Evolutionary conservation across 495 filamentous ascomycete genomes (phyloP).

Genomic region (Penicillium soppii): DNA sequence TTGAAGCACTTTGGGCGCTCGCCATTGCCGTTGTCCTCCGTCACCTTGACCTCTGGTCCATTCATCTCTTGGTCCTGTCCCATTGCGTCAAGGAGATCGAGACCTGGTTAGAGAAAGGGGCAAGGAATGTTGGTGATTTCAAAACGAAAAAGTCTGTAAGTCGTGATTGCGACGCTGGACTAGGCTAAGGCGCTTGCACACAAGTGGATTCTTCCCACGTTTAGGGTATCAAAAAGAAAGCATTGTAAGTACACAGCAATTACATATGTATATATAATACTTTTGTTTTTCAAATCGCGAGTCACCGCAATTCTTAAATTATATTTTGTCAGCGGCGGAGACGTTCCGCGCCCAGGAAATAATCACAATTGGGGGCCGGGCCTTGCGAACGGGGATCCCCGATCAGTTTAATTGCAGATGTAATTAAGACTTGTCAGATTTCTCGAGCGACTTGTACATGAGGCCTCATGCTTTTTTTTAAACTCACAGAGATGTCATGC

Average conservation of each 20-base stretch:
- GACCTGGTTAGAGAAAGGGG: neutral
- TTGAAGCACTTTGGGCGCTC: conserved; percentile 57
- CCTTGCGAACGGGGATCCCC: too few species aligned
- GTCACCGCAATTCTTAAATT: neutral
- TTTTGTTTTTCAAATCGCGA: neutral
- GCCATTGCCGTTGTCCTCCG: conserved; percentile 7
- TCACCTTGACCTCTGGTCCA: conserved; percentile 3
- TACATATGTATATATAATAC: too few species aligned
- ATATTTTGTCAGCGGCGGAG: conserved; percentile 3
- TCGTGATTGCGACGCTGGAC: neutral
- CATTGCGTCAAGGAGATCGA: neutral
- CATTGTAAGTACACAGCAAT: too few species aligned
- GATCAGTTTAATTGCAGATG: too few species aligned
- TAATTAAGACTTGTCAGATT: too few species aligned
- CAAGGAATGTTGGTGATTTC: neutral
- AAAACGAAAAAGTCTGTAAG: neutral
- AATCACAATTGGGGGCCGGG: too few species aligned
- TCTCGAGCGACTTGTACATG: too few species aligned
- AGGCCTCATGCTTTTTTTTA: too few species aligned
- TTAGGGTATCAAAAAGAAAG: too few species aligned
- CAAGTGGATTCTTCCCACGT: too few species aligned
- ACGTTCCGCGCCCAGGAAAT: neutral
- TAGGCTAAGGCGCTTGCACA: neutral
- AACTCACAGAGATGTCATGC: too few species aligned
- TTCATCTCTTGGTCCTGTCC: conserved; percentile 15